Percentiles rank a stretch among this genome's conserved stretches.
Conservation (phyloP, 768 basidiomycete species). For the Leccinum rimulosum region DNA sequence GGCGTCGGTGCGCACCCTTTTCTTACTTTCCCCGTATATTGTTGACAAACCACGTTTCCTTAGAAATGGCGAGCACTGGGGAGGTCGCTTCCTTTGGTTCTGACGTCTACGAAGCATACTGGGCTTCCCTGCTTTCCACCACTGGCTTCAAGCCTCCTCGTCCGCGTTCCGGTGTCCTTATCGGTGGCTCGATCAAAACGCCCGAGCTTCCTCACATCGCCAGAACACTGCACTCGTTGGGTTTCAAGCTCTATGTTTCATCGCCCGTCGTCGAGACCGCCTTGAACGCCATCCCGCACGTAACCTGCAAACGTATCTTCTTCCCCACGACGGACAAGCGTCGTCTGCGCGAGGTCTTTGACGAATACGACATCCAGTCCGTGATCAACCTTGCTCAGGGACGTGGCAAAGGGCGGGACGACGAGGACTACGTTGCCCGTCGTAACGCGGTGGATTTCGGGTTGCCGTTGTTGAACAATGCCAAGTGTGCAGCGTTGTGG, state of each 20-base stretch:
- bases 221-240: constrained; percentile 74
- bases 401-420: constrained; percentile 71
- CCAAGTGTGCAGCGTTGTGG: constrained; percentile 84
- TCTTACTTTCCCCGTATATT: neutral
- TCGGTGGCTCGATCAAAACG: constrained; percentile 86
- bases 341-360: constrained; percentile 88
- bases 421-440: constrained; percentile 96
- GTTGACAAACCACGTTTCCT: neutral
- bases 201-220: constrained; percentile 87
- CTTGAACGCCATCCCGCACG: constrained; percentile 75
- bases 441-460: constrained; percentile 98
- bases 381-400: constrained; percentile 90
- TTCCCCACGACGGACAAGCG: constrained; percentile 98
- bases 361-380: constrained; percentile 90
- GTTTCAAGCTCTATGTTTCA: constrained; percentile 95
- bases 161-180: constrained; percentile 80
- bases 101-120: constrained; percentile 93
- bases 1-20: constrained; percentile 73
- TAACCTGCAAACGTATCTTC: constrained; percentile 83
- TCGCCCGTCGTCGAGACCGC: constrained; percentile 75
- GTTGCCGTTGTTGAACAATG: constrained; percentile 85
- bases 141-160: constrained; percentile 94
- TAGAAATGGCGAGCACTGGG: constrained; percentile 98
- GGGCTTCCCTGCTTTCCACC: constrained; percentile 90
- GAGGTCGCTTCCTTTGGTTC: constrained; percentile 96